A percentile compares a stretch with the other conserved stretches of the same genome.
Conservation (phyloP, 2,329 filamentous ascomycete genomes). For the Juglanconis sp. region DNA sequence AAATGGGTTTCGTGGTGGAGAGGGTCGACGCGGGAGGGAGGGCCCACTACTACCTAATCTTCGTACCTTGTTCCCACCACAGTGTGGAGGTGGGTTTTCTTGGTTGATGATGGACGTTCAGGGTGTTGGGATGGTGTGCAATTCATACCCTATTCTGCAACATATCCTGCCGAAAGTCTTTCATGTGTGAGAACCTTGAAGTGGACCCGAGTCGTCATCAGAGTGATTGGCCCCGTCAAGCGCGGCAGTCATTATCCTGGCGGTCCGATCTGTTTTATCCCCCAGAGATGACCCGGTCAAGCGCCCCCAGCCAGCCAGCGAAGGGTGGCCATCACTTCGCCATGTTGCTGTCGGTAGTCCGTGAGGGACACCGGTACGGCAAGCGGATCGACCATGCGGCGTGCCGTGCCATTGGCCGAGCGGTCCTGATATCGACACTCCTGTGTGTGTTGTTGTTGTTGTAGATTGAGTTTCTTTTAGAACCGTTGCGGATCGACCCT, state of each 20-base stretch:
- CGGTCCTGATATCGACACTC: background rate
- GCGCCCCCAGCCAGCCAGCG: background rate
- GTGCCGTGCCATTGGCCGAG: slow-evolving; percentile 5
- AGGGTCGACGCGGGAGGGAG: slow-evolving; percentile 1
- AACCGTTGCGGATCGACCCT: background rate
- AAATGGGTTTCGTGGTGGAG: slow-evolving; percentile 8
- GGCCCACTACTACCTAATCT: slow-evolving; percentile 5
- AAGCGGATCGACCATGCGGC: background rate
- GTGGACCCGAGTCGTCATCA: background rate
- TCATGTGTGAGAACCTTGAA: slow-evolving; percentile 6
- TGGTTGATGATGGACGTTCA: background rate
- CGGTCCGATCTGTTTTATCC: background rate
- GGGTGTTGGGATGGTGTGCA: slow-evolving; percentile 4
- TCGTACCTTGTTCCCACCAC: slow-evolving; percentile 7
- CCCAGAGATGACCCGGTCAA: background rate
- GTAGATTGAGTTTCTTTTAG: too few species aligned
- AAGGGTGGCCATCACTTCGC: slow-evolving; percentile 7
- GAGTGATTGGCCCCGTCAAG: slow-evolving; percentile 12
- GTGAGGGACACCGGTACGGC: background rate
- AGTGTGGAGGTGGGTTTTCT: slow-evolving; percentile 8
- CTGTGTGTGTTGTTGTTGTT: background rate
- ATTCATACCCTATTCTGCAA: slow-evolving; percentile 2
- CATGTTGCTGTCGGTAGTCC: slow-evolving; percentile 1
- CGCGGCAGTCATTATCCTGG: slow-evolving; percentile 2
- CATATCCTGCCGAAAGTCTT: slow-evolving; percentile 2